Evolutionary conservation across 352 stramenopile genomes (phyloP).

Genomic region (Globisporangium lucens): DNA sequence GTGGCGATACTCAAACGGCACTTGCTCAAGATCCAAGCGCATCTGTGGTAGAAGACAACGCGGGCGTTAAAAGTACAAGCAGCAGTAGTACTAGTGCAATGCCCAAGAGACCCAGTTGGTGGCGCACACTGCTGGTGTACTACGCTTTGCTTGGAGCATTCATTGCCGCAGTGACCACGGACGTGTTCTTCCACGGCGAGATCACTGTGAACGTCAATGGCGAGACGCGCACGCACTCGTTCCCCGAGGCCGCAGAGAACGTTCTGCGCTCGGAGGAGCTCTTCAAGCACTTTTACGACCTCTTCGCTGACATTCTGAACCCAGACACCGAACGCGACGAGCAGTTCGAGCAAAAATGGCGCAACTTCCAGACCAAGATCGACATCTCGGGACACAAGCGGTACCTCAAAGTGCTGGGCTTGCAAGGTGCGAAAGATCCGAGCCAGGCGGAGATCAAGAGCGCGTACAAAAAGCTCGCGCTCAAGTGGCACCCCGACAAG

Average conservation of each 20-base stretch:
- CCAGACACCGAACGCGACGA: background rate
- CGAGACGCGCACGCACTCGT: background rate
- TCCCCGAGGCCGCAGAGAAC: constrained; percentile 10
- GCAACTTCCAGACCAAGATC: constrained; percentile 15
- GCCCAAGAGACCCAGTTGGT: constrained; percentile 8
- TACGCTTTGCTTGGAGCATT: constrained; percentile 5
- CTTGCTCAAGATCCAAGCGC: background rate
- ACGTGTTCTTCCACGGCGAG: constrained; percentile 11
- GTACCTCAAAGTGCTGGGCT: constrained; percentile 18
- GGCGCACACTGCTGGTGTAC: constrained; percentile 6
- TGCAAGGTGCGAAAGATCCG: background rate
- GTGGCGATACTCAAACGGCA: background rate
- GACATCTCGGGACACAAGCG: constrained; percentile 21
- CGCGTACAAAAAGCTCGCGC: constrained; percentile 21
- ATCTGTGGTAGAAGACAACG: background rate
- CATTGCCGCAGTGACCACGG: background rate
- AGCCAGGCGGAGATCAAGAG: constrained; percentile 18
- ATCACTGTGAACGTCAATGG: constrained; percentile 3
- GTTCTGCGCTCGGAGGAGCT: constrained; percentile 6
- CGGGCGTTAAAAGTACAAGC: no score
- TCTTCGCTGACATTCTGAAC: constrained; percentile 4
- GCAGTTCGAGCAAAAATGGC: constrained; percentile 18
- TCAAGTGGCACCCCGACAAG: constrained; percentile 29
- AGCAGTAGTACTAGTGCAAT: background rate
- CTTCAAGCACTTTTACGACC: constrained; percentile 7